Conservation (phyloP, 495 filamentous ascomycete species). For the Hypoxylon subgilvum region DNA sequence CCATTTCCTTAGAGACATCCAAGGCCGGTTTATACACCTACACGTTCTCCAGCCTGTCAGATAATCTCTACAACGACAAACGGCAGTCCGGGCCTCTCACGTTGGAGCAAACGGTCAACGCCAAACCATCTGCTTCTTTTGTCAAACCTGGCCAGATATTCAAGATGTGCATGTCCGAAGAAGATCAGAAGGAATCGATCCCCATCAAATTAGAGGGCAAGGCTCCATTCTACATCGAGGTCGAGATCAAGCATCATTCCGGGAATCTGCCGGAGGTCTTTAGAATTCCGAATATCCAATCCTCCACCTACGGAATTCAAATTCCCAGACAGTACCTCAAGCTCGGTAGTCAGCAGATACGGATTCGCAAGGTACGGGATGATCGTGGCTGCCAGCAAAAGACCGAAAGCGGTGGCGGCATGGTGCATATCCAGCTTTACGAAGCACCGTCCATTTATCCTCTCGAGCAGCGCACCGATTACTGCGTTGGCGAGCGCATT, state of each 20-base stretch:
- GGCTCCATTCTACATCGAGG: constrained; percentile 87
- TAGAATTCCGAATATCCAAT: constrained; percentile 74
- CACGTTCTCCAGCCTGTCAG: constrained; percentile 77
- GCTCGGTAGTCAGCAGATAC: constrained; percentile 82
- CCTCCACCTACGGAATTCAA: constrained; percentile 73
- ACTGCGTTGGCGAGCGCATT: constrained; percentile 93
- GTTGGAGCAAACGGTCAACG: constrained; percentile 80
- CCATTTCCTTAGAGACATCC: constrained; percentile 81
- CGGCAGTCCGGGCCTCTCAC: constrained; percentile 64
- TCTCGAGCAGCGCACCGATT: constrained; percentile 83
- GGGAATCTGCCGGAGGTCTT: constrained; percentile 79
- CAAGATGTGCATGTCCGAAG: constrained; percentile 87
- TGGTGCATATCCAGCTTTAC: constrained; percentile 85
- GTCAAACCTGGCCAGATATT: constrained; percentile 89
- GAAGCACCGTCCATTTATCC: constrained; percentile 88
- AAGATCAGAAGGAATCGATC: constrained; percentile 80
- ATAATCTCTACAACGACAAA: constrained; percentile 80
- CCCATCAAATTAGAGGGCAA: constrained; percentile 80
- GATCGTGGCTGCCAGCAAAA: constrained; percentile 79
- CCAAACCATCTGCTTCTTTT: constrained; percentile 79
- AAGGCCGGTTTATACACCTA: constrained; percentile 85
- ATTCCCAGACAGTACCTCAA: constrained; percentile 83
- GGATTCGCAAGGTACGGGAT: constrained; percentile 87
- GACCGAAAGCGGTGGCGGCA: constrained; percentile 67
- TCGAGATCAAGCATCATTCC: constrained; percentile 89